Base-by-base conservation (phyloP, 306 rosid genomes). In the Crotalaria pallida region DNA sequence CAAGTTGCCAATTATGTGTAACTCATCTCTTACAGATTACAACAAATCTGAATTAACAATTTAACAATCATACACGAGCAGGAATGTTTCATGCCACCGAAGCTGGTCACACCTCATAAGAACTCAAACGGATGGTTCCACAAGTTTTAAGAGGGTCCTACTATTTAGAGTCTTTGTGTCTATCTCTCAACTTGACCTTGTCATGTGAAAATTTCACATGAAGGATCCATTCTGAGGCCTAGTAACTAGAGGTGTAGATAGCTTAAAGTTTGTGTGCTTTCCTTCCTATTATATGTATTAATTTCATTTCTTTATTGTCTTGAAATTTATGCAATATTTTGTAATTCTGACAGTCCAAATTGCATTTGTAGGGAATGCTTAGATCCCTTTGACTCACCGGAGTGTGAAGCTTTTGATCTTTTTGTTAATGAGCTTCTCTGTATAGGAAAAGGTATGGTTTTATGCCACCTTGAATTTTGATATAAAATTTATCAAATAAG, bases 311-410 rank as follows among this genome's bases (percentile, higher is more conserved):
- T 55, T 40, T 41, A 11, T 13, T 4, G 49, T 10, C 22, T 63
- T 73, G 15, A 51, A 34, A 8, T 59, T 1, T 19, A 7, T 45
- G 31, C 16, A 10, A 23, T 53, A 48, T 69, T 51, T 17, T 65
- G 72, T 41, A 17, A 58, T 7, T 38, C 69, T 71, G 58, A 82
- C 58, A 55, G 61, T 26, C 19, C 48, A 27, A 40, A 64, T 48
- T 81, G 58, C 45, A 16, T 68, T 63, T 78, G 69, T 44, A 93
- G 98, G 66, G 98, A 88, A 69, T 93, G 97, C 74, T 57, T 93
- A 69, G 98, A 93, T 75, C 98, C 98, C 23, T 93, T 93, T 58
- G 98, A 88, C 55, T 66, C 65, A 15, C 98, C 97, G 40, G 96
- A 93, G 69, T 93, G 92, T 73, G 97, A 93, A 81, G 98, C 98